Conservation (phyloP, 345 rosid species). For the Barbarea vulgaris region DNA sequence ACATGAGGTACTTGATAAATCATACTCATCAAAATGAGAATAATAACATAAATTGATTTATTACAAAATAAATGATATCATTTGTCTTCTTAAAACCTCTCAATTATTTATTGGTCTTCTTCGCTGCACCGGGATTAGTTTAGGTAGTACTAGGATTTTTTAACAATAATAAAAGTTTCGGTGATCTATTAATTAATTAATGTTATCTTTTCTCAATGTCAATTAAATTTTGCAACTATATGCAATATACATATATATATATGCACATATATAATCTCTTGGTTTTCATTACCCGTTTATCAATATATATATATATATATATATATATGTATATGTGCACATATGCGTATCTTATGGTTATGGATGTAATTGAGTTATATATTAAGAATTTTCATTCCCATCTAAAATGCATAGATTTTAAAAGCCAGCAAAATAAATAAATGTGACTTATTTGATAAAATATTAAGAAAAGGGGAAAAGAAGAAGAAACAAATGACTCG, state of each 20-base stretch:
- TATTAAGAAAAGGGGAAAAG: background rate
- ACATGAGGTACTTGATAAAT: constrained; percentile 45
- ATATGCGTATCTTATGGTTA: too few relatives aligned
- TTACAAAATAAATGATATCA: background rate
- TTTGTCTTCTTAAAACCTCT: background rate
- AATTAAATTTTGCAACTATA: background rate
- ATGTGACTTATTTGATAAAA: background rate
- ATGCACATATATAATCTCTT: too few relatives aligned
- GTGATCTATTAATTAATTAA: background rate
- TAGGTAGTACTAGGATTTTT: background rate
- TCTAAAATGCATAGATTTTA: background rate
- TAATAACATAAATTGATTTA: background rate
- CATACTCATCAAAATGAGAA: background rate
- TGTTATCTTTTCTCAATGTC: background rate
- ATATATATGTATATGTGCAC: too few relatives aligned
- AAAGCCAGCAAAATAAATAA: background rate
- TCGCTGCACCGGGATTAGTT: constrained; percentile 2
- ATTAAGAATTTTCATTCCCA: background rate
- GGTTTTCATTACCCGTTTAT: too few relatives aligned
- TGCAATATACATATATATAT: background rate
- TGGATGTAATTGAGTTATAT: background rate
- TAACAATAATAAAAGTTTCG: background rate
- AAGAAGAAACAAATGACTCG: background rate
- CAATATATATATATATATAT: too few relatives aligned
- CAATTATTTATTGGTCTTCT: constrained; percentile 1